A percentile compares a stretch with the other conserved stretches of the same genome.
Evolutionary conservation across 441 rosid species (phyloP).

Genomic region (Corymbia calophylla): DNA sequence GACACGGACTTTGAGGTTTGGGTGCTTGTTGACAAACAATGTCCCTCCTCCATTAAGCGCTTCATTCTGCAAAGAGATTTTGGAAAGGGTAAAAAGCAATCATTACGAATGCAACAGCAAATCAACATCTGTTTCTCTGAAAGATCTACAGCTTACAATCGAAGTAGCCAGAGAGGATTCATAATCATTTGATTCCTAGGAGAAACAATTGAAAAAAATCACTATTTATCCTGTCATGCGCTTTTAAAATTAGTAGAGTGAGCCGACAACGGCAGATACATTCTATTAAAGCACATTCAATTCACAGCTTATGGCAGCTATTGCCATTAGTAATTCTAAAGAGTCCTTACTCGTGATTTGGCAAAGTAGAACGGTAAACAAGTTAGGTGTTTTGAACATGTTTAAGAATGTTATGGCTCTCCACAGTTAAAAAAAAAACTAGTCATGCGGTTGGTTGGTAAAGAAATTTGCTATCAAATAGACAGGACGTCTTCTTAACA

Average conservation of each 20-base stretch:
- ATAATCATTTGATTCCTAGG: not conserved
- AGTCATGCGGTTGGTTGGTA: not conserved
- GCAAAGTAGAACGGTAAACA: not conserved
- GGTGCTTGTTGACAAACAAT: slow-evolving; percentile 75
- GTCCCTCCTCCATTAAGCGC: slow-evolving; percentile 95
- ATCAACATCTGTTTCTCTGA: not conserved
- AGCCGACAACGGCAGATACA: not conserved
- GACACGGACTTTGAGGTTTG: slow-evolving; percentile 71
- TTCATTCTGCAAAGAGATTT: slow-evolving; percentile 53
- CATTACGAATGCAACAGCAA: not conserved
- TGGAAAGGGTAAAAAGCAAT: not conserved
- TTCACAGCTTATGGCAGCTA: not conserved
- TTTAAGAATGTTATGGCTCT: not conserved
- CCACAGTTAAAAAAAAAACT: not conserved
- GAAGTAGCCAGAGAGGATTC: not conserved
- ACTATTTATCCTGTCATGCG: not conserved
- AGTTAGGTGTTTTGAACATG: not conserved
- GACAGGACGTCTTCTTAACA: not conserved
- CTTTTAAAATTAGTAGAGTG: not conserved
- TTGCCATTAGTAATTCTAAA: not conserved
- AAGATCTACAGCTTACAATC: not conserved
- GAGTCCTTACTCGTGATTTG: not conserved
- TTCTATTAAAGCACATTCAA: not conserved
- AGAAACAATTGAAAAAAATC: not conserved
- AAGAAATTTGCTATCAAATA: not conserved